A percentile compares a stretch with the other conserved stretches of the same genome.
phyloP scores from a whole-genome alignment of 495 filamentous ascomycete species.

The Tuber brumale region DNA sequence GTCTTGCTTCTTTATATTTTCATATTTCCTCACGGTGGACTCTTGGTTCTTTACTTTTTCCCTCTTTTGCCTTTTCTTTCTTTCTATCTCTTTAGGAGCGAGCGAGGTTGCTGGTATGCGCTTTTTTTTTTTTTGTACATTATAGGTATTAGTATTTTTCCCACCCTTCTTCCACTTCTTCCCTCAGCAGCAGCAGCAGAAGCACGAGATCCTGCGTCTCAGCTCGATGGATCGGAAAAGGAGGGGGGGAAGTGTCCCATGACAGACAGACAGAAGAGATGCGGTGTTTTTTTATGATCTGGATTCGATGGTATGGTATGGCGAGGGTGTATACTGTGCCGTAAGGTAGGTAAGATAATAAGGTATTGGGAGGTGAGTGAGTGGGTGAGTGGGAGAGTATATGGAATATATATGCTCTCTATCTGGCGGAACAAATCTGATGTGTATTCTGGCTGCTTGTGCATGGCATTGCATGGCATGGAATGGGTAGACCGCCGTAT shows the following conservation, averaged over 20 bases:
- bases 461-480: conserved; percentile 1
- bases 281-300: not conserved
- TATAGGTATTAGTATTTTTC: conserved; percentile 38
- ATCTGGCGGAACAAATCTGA: conserved; percentile 1
- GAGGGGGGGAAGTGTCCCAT: not conserved
- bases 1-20: conserved; percentile 8
- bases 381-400: not conserved
- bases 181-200: not conserved
- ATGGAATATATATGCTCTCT: not conserved
- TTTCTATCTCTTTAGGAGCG: conserved; percentile 22
- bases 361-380: not conserved
- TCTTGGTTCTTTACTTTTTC: conserved; percentile 13
- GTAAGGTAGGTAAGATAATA: not conserved
- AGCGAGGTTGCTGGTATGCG: conserved; percentile 25
- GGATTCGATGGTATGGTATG: not conserved
- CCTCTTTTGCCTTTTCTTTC: conserved; percentile 21
- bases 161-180: conserved; percentile 15
- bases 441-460: not conserved
- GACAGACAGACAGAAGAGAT: conserved; percentile 1
- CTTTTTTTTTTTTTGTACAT: conserved; percentile 21
- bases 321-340: not conserved
- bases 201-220: not conserved
- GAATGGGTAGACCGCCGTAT: not conserved
- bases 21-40: not conserved
- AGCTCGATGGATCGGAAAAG: not conserved